Evolutionary conservation across 441 rosid species (phyloP).

Genomic region (Pelargonium fulgidum): DNA sequence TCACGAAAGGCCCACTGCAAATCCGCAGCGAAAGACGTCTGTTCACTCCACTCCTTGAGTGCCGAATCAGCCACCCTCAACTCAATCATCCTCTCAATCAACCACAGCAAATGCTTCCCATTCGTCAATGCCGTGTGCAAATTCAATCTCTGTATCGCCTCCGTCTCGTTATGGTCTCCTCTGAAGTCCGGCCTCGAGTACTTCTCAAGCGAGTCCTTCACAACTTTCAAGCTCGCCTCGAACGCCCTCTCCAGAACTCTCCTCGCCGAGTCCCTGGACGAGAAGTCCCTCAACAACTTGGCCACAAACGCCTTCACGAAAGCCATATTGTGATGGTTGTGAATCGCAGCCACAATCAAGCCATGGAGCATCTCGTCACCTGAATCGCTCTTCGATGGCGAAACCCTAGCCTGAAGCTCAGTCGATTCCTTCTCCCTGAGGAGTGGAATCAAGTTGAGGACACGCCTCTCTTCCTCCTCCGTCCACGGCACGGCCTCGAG

Average conservation of each 20-base stretch:
- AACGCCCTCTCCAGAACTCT: conserved; percentile 52
- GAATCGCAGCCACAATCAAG: conserved; percentile 39
- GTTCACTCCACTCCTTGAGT: conserved; percentile 66
- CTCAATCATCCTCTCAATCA: conserved; percentile 78
- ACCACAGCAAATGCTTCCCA: conserved; percentile 58
- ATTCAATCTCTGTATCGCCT: conserved; percentile 64
- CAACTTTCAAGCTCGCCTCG: conserved; percentile 43
- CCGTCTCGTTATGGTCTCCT: conserved; percentile 63
- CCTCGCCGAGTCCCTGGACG: conserved; percentile 43
- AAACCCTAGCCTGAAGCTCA: conserved; percentile 40
- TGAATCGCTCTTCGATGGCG: conserved; percentile 27
- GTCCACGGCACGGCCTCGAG: conserved; percentile 70
- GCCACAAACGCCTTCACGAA: conserved; percentile 60
- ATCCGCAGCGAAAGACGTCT: conserved; percentile 47
- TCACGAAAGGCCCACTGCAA: conserved; percentile 58
- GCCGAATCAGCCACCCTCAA: conserved; percentile 60
- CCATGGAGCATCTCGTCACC: conserved; percentile 64
- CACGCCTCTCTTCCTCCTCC: conserved; percentile 54
- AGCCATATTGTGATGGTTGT: conserved; percentile 49
- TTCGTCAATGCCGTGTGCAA: conserved; percentile 59
- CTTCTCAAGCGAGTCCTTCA: conserved; percentile 60
- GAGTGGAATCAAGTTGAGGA: conserved; percentile 38
- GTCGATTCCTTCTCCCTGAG: conserved; percentile 43
- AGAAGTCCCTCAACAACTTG: conserved; percentile 50
- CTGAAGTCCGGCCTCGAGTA: conserved; percentile 66